Base-by-base conservation (phyloP, 2,329 filamentous ascomycete genomes). In the Neurospora sp. region DNA sequence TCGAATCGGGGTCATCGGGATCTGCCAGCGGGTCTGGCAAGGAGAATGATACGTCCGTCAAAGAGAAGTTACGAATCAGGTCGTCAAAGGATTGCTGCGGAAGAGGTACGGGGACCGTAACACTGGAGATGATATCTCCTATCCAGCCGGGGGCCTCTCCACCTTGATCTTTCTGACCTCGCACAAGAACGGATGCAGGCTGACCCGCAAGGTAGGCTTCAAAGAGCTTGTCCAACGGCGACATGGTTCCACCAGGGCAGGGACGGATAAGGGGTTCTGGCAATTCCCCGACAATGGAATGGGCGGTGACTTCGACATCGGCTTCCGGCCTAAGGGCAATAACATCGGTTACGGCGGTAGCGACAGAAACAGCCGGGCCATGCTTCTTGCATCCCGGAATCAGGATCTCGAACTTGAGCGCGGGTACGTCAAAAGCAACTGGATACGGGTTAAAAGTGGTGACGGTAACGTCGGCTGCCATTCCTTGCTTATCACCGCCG, bases 51-150 rank as follows among this genome's bases (percentile, higher is more conserved):
- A 96, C 92, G 77, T 97, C 87, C 1, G 89, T 88, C 73, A 98
- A 82, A 28, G 93, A 91, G 77, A 98, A 97, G 74, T 96, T 95
- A 74, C 90, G 91, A 77, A 99, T 91, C 17, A 97, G 82, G 73
- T 91, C 89, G 73, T 93, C 93, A 75, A 97, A 90, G 0, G 89
- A 89, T 70, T 89, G 88, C 5, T 93, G 93, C 0, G 93, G 92
- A 72, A 98, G 91, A 6, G 93, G 91, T 6, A 98, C 83, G 3
- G 94, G 93, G 0, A 98, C 85, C 0, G 90, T 94, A 68, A 98
- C 87, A 74, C 91, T 93, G 66, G 89, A 89, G 43, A 98, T 82
- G 28, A 99, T 85, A 68, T 94, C 88, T 15, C 87, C 86, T 66
- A 97, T 86, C 96, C 96, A 99, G 66, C 84, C 83, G 0, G 96